Conservation (phyloP, 1,284 basidiomycete genomes). For the Salmacisia buchloeana region DNA sequence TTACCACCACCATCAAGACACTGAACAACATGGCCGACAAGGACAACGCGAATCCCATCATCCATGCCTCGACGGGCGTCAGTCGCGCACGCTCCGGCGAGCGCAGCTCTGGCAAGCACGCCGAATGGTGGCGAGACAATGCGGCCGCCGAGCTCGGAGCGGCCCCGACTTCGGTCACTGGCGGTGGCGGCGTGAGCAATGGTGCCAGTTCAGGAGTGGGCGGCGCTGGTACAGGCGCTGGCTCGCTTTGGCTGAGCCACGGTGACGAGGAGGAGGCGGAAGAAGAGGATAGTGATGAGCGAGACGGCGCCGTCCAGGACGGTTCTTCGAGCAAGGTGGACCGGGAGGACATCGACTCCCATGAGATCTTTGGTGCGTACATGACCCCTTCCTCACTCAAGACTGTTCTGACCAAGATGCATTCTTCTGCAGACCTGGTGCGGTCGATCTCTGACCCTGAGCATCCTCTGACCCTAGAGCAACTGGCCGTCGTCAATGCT, state of each 20-base stretch:
- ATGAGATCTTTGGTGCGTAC: constrained; percentile 40
- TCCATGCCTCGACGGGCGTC: constrained; percentile 36
- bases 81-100: constrained; percentile 12
- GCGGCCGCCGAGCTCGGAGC: constrained; percentile 1
- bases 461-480: constrained; percentile 89
- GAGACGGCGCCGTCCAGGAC: constrained; percentile 8
- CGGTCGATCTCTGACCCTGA: constrained; percentile 92
- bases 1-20: too few species aligned
- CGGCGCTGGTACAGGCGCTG: neutral
- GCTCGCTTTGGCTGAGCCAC: constrained; percentile 12
- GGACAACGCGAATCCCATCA: constrained; percentile 53
- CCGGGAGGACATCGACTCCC: constrained; percentile 13
- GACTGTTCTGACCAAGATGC: neutral
- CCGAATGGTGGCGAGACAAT: constrained; percentile 44
- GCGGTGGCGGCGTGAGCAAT: neutral
- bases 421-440: constrained; percentile 62
- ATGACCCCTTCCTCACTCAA: neutral
- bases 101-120: constrained; percentile 23
- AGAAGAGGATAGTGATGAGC: constrained; percentile 12
- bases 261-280: neutral
- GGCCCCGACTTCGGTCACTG: neutral
- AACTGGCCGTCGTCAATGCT: constrained; percentile 87
- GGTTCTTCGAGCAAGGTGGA: neutral
- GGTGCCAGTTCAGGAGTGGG: neutral
- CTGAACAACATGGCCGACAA: constrained; percentile 17